These are phyloP conservation scores for Cucumis hystrix DNA, from an alignment of 306 rosid species.

Conservation along the genomic window DNA sequence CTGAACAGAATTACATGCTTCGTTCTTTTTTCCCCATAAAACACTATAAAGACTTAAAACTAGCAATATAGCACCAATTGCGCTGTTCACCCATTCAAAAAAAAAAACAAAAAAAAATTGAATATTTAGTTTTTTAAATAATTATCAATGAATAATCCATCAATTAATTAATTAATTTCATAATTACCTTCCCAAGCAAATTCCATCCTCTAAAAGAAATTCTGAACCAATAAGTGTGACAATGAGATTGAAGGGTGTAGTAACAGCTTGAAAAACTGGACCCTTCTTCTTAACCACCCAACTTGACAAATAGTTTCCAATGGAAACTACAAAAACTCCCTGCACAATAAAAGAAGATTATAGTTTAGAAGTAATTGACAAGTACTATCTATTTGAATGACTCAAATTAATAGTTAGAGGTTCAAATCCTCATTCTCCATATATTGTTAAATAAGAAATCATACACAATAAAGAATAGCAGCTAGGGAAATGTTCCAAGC, in stretches of 20 bases:
- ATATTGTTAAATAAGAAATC: background rate
- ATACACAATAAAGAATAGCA: slow-evolving; percentile 51
- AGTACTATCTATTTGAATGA: too few species aligned
- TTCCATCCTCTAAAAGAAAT: background rate
- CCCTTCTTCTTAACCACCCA: slow-evolving; percentile 3
- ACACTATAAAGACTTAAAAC: slow-evolving; percentile 58
- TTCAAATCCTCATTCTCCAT: too few species aligned
- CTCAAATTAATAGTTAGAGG: too few species aligned
- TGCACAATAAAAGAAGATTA: background rate
- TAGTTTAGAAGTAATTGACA: too few species aligned
- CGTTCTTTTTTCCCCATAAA: slow-evolving; percentile 72
- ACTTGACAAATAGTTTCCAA: background rate
- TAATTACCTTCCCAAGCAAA: background rate
- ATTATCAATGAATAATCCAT: background rate
- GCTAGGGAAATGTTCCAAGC: slow-evolving; percentile 59
- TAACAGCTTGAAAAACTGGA: slow-evolving; percentile 9
- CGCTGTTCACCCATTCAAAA: slow-evolving; percentile 13
- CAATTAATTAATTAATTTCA: background rate
- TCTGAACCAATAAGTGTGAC: slow-evolving; percentile 1
- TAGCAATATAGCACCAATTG: slow-evolving; percentile 39
- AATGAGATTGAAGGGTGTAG: slow-evolving; percentile 2
- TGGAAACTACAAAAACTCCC: background rate
- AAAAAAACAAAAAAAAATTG: background rate
- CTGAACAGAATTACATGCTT: slow-evolving; percentile 5
- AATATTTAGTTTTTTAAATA: background rate